Conservation (phyloP, 2,329 filamentous ascomycete species). For the Fusarium secorum region DNA sequence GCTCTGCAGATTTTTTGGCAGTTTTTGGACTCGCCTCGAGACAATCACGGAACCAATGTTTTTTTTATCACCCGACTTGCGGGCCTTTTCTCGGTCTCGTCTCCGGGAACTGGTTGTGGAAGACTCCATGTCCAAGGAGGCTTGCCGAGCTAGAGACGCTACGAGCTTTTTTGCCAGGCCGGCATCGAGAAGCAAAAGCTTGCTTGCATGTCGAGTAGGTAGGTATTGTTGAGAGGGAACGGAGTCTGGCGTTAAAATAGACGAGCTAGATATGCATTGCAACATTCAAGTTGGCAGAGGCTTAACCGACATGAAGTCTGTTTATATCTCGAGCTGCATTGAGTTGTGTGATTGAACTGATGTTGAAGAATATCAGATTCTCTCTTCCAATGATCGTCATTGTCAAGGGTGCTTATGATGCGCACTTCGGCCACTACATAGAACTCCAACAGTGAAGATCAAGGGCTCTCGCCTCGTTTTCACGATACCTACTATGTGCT, state of each 20-base stretch:
- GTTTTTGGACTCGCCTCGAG: constrained; percentile 13
- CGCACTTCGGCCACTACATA: constrained; percentile 9
- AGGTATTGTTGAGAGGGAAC: constrained; percentile 25
- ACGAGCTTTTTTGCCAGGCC: constrained; percentile 10
- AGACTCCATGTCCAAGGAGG: not conserved
- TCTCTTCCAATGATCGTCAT: constrained; percentile 1
- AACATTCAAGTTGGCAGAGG: constrained; percentile 13
- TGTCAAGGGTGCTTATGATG: not conserved
- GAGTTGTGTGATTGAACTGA: not conserved
- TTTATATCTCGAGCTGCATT: not conserved
- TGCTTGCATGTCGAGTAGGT: not conserved
- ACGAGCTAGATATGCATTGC: constrained; percentile 3
- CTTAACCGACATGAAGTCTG: constrained; percentile 14
- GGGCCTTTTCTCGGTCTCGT: constrained; percentile 26
- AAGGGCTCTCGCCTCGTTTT: constrained; percentile 24
- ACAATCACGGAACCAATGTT: constrained; percentile 16
- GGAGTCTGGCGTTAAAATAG: constrained; percentile 12
- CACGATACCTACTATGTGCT: constrained; percentile 16
- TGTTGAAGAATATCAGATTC: not conserved
- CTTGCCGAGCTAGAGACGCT: constrained; percentile 31
- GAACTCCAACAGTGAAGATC: constrained; percentile 11
- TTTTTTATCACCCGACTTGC: constrained; percentile 24
- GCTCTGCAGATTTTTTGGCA: constrained; percentile 29
- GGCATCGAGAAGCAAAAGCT: constrained; percentile 4
- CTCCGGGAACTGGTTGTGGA: constrained; percentile 16